Base-by-base conservation (phyloP, 73 alveolate genomes). In the Tetrahymena borealis region DNA sequence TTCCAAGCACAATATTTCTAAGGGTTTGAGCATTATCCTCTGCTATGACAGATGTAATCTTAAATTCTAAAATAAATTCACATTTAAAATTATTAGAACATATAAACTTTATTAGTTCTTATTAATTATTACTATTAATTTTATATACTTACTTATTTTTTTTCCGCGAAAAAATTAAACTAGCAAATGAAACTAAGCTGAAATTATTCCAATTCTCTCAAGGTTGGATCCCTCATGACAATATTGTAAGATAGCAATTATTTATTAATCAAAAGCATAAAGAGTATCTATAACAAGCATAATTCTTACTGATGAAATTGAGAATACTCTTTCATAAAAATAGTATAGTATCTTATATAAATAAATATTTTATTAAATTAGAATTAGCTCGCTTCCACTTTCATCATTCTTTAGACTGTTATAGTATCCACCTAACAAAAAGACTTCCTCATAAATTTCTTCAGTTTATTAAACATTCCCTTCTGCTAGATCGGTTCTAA, bases 131-230 rank as follows among this genome's bases (percentile, higher is more conserved):
- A 4, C 28, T 60, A 20, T 2, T 60, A 60, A 4, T 24, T n/a
- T 3, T 60, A 39, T 60, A 24, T 60, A 32, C 28, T 60, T 15
- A 24, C n/a, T 60, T 60, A 24, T 24, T 60, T 60, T 60, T 40
- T 60, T 60, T 60, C 85, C 85, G 85, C 85, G 85, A 60, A 60
- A 60, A 60, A 60, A 60, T 60, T 60, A n/a, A n/a, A n/a, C n/a
- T 60, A 60, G 85, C n/a, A n/a, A 60, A 60, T 60, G 85, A 60
- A 60, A 60, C 85, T 24, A 60, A 60, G 85, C 35, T 18, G 36
- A 60, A 60, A 60, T 60, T 60, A 60, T 60, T 60, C 85, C 28
- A 60, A 60, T 60, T 60, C n/a, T 32, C 85, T 28, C 37, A 60
- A 60, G 31, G 20, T 60, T 60, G 85, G 85, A 60, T 60, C 37